Evolutionary conservation across 1,139 yeast species (phyloP), one percentile per base, ranked within the genome.

Genomic region (Suhomyces bolitotheri): DNA sequence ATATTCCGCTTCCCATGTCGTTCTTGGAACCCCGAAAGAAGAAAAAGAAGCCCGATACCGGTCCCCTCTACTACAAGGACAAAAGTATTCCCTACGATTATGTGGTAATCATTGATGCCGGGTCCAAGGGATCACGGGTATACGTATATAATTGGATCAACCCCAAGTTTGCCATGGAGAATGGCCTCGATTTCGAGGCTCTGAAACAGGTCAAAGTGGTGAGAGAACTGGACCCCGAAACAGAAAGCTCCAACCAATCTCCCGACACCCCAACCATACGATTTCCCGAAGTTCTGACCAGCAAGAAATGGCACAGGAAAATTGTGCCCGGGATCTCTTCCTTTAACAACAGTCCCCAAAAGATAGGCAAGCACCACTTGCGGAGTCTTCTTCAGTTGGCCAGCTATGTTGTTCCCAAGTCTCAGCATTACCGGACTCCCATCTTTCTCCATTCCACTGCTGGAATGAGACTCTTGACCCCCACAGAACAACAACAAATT

Each of bases 391-490:
- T 87, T 22, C 58, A 71, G 6, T 64, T 74, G 31, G 85, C 89
- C 3, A 62, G 73, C 42, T 55, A 69, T 5, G 67, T 80, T 3
- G 79, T 87, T 1, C 96, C 96, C 4, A 59, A 63, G 29, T 73
- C 78, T 9, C 87, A 83, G 53, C 83, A 80, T 41, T 54, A 59
- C n/a, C 59, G 90, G 29, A 86, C 95, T 0, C 95, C 95, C 0
- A 69, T 86, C 1, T 85, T 82, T 48, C 59, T 86, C 20, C 88
- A 82, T 54, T 85, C 92, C 0, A 85, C 95, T 0, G 95, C 89
- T 0, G 94, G 94, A 0, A 76, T 85, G 82, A 64, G 95, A 29
- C 56, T 80, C n/a, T 60, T 85, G 32, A 69, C 75, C 5, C 82
- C 80, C 0, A 61, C 66, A 1, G 73, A 76, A 27, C 87, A 80